phyloP scores from a whole-genome alignment of 2,329 filamentous ascomycete genomes.

The Ophiostoma ulmi region DNA sequence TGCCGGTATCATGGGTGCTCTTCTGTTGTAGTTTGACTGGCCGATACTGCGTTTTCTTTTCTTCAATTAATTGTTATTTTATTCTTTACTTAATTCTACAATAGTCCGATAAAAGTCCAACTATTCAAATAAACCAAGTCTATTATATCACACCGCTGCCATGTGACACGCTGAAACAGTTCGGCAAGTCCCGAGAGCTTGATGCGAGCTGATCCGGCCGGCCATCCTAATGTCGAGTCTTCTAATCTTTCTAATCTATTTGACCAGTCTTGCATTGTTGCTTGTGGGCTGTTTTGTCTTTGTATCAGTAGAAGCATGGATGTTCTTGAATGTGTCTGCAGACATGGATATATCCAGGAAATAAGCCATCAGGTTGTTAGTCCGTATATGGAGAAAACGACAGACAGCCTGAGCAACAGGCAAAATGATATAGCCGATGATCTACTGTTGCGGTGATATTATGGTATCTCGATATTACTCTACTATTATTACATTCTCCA shows the following conservation, averaged over 20 bases:
- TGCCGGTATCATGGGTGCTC: slow-evolving; percentile 5
- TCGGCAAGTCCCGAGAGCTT: neutral
- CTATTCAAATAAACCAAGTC: too few relatives aligned
- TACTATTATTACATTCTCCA: neutral
- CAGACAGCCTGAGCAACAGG: slow-evolving; percentile 2
- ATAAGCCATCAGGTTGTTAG: neutral
- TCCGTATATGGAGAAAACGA: neutral
- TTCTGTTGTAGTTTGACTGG: slow-evolving; percentile 12
- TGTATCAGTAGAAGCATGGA: neutral
- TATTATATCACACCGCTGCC: neutral
- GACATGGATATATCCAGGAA: neutral
- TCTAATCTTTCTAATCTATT: neutral
- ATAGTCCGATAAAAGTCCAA: too few relatives aligned
- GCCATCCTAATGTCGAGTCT: neutral
- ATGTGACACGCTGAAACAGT: neutral
- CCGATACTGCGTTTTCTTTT: neutral
- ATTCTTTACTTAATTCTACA: too few relatives aligned
- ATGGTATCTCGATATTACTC: neutral
- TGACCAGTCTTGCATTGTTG: neutral
- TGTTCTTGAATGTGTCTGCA: neutral
- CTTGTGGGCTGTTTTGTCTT: neutral
- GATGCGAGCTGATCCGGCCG: slow-evolving; percentile 5
- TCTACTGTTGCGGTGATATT: neutral
- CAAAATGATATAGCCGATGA: slow-evolving; percentile 4
- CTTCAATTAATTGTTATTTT: neutral